Percentiles rank a stretch among this genome's conserved stretches.
Evolutionary conservation across 768 basidiomycete species (phyloP).

Genomic region (Psilocybe sp.): DNA sequence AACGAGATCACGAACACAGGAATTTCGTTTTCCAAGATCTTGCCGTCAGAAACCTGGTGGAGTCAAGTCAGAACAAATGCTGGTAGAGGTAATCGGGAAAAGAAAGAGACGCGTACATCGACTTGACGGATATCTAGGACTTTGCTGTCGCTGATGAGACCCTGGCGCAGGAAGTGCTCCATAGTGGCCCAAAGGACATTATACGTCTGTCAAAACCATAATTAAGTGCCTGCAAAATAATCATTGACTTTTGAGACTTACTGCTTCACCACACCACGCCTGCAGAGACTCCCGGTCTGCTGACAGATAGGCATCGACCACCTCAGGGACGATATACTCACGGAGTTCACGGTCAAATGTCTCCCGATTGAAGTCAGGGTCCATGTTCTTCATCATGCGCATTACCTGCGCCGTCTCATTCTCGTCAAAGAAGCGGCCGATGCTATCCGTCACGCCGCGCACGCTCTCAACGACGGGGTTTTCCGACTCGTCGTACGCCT

Average conservation of each 20-base stretch:
- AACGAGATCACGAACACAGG: slow-evolving; percentile 93
- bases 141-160: slow-evolving; percentile 88
- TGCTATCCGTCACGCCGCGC: slow-evolving; percentile 78
- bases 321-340: slow-evolving; percentile 97
- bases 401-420: slow-evolving; percentile 97
- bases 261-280: slow-evolving; percentile 95
- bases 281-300: slow-evolving; percentile 84
- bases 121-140: slow-evolving; percentile 97
- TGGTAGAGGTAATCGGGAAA: background rate
- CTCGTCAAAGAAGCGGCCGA: slow-evolving; percentile 94
- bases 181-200: slow-evolving; percentile 99
- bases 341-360: slow-evolving; percentile 84
- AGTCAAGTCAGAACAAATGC: background rate
- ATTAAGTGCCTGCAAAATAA: slow-evolving; percentile 5
- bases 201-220: slow-evolving; percentile 71
- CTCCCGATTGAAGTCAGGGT: slow-evolving; percentile 85
- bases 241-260: slow-evolving; percentile 37
- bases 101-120: slow-evolving; percentile 58
- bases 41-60: slow-evolving; percentile 72
- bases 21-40: slow-evolving; percentile 85
- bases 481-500: slow-evolving; percentile 89
- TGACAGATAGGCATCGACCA: slow-evolving; percentile 92
- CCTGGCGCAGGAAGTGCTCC: slow-evolving; percentile 89
- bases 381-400: slow-evolving; percentile 81
- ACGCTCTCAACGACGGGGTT: slow-evolving; percentile 81